Evolutionary conservation across 179 eudicot genomes (phyloP), one percentile per base, ranked within the genome.

Genomic region (Actinidia arguta): DNA sequence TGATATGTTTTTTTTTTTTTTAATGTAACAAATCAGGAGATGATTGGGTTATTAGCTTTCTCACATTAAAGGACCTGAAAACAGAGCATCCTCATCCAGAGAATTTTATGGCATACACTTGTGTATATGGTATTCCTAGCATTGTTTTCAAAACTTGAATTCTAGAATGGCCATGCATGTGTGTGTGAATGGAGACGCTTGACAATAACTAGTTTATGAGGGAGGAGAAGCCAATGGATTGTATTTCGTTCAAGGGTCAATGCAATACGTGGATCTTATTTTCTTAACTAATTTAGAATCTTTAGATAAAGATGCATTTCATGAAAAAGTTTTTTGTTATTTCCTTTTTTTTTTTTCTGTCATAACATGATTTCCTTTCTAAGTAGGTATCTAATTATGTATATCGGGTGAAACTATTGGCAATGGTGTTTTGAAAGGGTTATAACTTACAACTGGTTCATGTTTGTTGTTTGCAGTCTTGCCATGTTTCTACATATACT

Each of bases 391-490:
- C 13, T 5, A 70, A 13, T 54, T 14, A 1, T 54, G 44, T n/a
- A 12, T 8, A 13, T 77, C 17, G 10, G 20, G 44, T 71, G 79
- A 20, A 56, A 73, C 63, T 50, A 39, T n/a, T 58, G n/a, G 31
- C 25, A 4, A 4, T 73, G 74, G 16, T 67, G 52, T 56, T 55
- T 27, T 78, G 20, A 61, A 71, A 62, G 12, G 54, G 25, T 61
- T 62, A n/a, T 71, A 48, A 79, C 16, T 66, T 58, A 25, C 71
- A 36, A 77, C 6, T 70, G 73, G n/a, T 73, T 59, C 42, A 82
- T 17, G 72, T 86, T n/a, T n/a, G n/a, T n/a, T n/a, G n/a, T n/a
- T n/a, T n/a, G n/a, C n/a, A n/a, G n/a, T n/a, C n/a, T n/a, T n/a
- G n/a, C n/a, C n/a, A n/a, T n/a, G n/a, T n/a, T n/a, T n/a, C n/a